A percentile compares a stretch with the other conserved stretches of the same genome.
Conservation (phyloP, 1,139 yeast species). For the Kurtzmaniella quercitrusa region DNA sequence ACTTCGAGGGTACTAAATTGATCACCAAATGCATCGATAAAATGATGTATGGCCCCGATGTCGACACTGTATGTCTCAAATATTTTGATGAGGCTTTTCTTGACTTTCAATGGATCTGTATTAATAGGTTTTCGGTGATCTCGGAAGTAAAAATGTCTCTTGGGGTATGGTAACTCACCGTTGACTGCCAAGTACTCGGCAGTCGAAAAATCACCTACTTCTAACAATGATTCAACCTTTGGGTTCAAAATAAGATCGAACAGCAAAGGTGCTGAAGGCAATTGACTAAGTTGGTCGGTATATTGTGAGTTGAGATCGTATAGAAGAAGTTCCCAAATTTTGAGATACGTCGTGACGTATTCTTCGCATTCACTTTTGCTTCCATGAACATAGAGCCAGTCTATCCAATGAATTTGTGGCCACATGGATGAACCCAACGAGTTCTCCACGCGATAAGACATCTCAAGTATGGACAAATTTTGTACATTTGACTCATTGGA, state of each 20-base stretch:
- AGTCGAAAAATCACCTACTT: conserved; percentile 24
- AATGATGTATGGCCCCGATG: conserved; percentile 26
- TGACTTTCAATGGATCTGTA: not conserved
- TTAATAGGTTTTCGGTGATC: not conserved
- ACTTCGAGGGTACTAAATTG: conserved; percentile 23
- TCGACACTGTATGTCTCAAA: conserved; percentile 8
- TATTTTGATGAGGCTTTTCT: not conserved
- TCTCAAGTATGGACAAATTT: conserved; percentile 23
- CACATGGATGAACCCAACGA: conserved; percentile 25
- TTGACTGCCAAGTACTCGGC: conserved; percentile 32
- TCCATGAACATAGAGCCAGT: conserved; percentile 24
- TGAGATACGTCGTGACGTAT: conserved; percentile 27
- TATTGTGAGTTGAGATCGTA: not conserved
- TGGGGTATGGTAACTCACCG: conserved; percentile 21
- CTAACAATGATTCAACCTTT: not conserved
- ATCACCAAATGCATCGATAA: conserved; percentile 22
- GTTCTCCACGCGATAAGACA: conserved; percentile 29
- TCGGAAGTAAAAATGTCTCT: conserved; percentile 16
- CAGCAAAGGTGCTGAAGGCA: not conserved
- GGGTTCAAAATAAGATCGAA: not conserved
- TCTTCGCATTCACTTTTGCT: conserved; percentile 26
- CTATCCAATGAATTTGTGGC: conserved; percentile 40
- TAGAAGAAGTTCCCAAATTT: conserved; percentile 30
- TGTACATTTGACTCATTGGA: conserved; percentile 17
- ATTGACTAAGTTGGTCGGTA: conserved; percentile 2